These are phyloP conservation scores for Exophiala oligosperma DNA, from an alignment of 2,329 filamentous ascomycete genomes.

Conservation along the genomic window DNA sequence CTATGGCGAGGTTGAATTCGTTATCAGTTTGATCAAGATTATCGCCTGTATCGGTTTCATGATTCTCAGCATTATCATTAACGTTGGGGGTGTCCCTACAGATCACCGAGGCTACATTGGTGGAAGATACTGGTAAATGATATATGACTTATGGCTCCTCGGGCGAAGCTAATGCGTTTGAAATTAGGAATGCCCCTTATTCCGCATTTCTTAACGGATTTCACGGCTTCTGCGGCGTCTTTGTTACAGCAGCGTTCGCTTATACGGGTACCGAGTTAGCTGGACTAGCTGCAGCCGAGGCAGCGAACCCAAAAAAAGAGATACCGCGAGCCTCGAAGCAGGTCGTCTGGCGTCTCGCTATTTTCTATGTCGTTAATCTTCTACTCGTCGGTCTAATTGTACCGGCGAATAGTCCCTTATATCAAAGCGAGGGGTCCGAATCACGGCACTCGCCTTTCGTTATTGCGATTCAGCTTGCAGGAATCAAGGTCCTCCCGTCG, in stretches of 20 bases:
- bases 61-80: slow-evolving; percentile 80
- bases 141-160: too few species aligned
- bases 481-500: slow-evolving; percentile 76
- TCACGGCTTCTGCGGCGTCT: slow-evolving; percentile 64
- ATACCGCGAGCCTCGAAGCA: slow-evolving; percentile 87
- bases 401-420: slow-evolving; percentile 48
- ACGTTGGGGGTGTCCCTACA: slow-evolving; percentile 65
- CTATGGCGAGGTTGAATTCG: slow-evolving; percentile 54
- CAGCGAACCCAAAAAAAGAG: slow-evolving; percentile 62
- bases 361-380: slow-evolving; percentile 86
- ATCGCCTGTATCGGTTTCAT: slow-evolving; percentile 63
- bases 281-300: slow-evolving; percentile 61
- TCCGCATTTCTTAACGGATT: slow-evolving; percentile 66
- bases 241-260: slow-evolving; percentile 64
- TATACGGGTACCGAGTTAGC: slow-evolving; percentile 64
- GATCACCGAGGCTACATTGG: slow-evolving; percentile 27
- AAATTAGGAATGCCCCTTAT: slow-evolving; percentile 58
- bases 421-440: slow-evolving; percentile 63
- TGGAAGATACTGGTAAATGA: slow-evolving; percentile 22
- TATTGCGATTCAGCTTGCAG: slow-evolving; percentile 82
- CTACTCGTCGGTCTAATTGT: slow-evolving; percentile 81
- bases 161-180: too few species aligned
- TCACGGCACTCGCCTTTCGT: slow-evolving; percentile 85
- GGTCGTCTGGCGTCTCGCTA: slow-evolving; percentile 85
- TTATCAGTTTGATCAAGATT: slow-evolving; percentile 60